phyloP scores from a whole-genome alignment of 2,329 filamentous ascomycete species.

The Cladosporium sp. region DNA sequence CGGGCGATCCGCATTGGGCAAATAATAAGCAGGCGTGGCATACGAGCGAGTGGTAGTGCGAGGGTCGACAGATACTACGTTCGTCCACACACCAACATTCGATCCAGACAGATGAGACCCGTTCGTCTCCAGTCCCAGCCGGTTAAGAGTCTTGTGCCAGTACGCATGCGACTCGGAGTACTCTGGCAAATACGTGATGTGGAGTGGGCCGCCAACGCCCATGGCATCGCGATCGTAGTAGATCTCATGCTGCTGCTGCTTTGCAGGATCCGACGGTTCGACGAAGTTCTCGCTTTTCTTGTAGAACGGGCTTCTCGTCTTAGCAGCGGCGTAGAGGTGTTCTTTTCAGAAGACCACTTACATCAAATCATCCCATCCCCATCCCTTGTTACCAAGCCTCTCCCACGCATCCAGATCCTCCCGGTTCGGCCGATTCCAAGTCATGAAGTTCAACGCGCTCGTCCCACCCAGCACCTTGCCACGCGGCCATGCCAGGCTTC shows the following conservation, averaged over 20 bases:
- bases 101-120: constrained; percentile 48
- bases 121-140: neutral
- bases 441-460: constrained; percentile 44
- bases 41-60: constrained; percentile 53
- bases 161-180: neutral
- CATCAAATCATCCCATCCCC: constrained; percentile 40
- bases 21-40: constrained; percentile 9
- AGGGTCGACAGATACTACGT: constrained; percentile 51
- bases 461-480: constrained; percentile 54
- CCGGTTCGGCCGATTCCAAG: constrained; percentile 33
- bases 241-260: constrained; percentile 30
- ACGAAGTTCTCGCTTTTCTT: constrained; percentile 32
- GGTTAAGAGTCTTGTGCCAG: neutral
- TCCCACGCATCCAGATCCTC: constrained; percentile 41
- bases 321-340: too few species aligned
- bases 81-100: constrained; percentile 51
- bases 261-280: neutral
- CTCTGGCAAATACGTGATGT: neutral
- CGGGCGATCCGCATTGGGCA: neutral
- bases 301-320: constrained; percentile 24
- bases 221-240: constrained; percentile 23
- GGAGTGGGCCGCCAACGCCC: neutral
- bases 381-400: constrained; percentile 36
- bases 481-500: constrained; percentile 45
- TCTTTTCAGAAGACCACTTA: constrained; percentile 20